These are phyloP conservation scores for Moesziomyces parantarcticus DNA, from an alignment of 1,284 basidiomycete genomes.

Conservation along the genomic window DNA sequence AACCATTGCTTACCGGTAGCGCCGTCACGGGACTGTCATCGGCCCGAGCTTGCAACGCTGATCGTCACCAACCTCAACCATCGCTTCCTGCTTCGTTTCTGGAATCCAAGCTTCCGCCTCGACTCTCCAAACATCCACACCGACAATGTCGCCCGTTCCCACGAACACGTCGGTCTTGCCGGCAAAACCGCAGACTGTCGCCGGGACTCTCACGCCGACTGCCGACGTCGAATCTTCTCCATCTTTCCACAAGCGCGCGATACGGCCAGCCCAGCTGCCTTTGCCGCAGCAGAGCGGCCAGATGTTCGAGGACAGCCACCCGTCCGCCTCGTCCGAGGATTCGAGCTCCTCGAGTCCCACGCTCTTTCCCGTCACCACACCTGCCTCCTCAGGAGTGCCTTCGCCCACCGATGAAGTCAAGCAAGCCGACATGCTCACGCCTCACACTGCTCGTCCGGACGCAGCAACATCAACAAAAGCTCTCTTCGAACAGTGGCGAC, in stretches of 20 bases:
- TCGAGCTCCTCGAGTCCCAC: constrained; percentile 10
- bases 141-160: constrained; percentile 21
- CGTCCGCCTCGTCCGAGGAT: constrained; percentile 14
- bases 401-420: constrained; percentile 21
- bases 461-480: not conserved
- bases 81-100: not conserved
- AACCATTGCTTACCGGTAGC: too few relatives aligned
- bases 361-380: constrained; percentile 8
- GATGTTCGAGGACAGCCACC: not conserved
- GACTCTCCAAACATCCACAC: not conserved
- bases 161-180: constrained; percentile 5
- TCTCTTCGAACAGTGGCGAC: constrained; percentile 46
- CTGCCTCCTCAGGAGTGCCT: constrained; percentile 20
- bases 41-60: not conserved
- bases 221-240: not conserved
- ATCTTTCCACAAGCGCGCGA: not conserved
- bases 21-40: too few relatives aligned
- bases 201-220: not conserved
- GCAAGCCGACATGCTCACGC: constrained; percentile 21
- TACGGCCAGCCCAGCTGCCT: constrained; percentile 10
- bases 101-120: not conserved
- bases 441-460: not conserved
- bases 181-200: not conserved
- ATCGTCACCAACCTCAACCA: not conserved
- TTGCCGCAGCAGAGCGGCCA: constrained; percentile 8